phyloP scores from a whole-genome alignment of 2,329 filamentous ascomycete genomes.

The Cytospora paraplurivora region DNA sequence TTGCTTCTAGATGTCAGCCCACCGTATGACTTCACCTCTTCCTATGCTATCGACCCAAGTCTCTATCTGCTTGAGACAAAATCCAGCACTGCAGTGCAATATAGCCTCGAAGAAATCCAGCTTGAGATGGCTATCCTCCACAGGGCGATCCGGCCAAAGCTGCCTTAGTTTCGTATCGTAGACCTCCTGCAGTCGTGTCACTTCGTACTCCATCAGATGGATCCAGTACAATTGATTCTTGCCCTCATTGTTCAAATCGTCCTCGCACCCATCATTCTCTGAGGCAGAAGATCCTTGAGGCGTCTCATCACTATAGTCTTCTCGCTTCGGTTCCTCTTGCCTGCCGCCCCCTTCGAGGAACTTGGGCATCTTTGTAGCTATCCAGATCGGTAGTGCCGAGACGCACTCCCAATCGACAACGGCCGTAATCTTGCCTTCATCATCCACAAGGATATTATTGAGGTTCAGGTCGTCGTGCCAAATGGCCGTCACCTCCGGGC shows the following conservation, averaged over 20 bases:
- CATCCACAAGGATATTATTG: slow-evolving; percentile 45
- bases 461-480: slow-evolving; percentile 43
- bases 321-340: slow-evolving; percentile 38
- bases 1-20: neutral
- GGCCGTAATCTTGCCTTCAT: slow-evolving; percentile 39
- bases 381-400: slow-evolving; percentile 44
- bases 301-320: slow-evolving; percentile 37
- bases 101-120: slow-evolving; percentile 38
- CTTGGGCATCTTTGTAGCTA: slow-evolving; percentile 37
- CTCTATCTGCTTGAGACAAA: slow-evolving; percentile 31
- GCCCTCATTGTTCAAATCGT: slow-evolving; percentile 42
- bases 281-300: neutral
- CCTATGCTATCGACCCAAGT: slow-evolving; percentile 35
- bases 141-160: slow-evolving; percentile 39
- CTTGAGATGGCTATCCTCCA: slow-evolving; percentile 34
- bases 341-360: slow-evolving; percentile 39
- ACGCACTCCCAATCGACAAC: slow-evolving; percentile 49
- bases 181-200: slow-evolving; percentile 40
- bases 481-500: slow-evolving; percentile 38
- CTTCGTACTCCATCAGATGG: slow-evolving; percentile 45
- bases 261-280: neutral
- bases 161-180: slow-evolving; percentile 39
- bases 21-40: slow-evolving; percentile 29
- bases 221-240: slow-evolving; percentile 44
- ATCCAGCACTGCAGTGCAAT: slow-evolving; percentile 31